Base-by-base conservation (phyloP, 2,329 filamentous ascomycete genomes). In the Claviceps spartinae region DNA sequence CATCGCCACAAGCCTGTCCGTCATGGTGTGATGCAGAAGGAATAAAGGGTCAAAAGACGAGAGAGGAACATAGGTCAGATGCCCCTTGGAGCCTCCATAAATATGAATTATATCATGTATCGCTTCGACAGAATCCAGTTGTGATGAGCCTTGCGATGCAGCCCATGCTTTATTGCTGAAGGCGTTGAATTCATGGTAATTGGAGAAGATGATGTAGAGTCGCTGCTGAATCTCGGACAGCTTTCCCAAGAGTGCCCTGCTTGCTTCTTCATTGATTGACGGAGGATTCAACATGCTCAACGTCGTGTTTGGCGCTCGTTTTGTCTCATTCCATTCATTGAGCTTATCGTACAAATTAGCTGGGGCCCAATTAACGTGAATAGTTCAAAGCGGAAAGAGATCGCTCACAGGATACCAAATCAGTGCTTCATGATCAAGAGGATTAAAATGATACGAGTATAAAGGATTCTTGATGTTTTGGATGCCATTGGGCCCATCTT, bases 1-100 rank as follows among this genome's bases (percentile, higher is more conserved):
- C 55, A 94, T 76, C 36, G 86, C 79, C 56, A 88, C 79, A 30
- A 86, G 66, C 2, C 88, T 79, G 61, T 94, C 88, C 7, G 88
- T 77, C 65, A 86, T 89, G 56, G 74, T 71, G 60, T 91, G 87
- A 60, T 91, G 86, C 8, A 91, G 68, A 67, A 84, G 86, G 66
- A 91, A 90, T 13, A 87, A 69, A 0, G 87, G 87, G 61, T 94
- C 88, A 62, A 88, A 94, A 0, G 84, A 78, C 1, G 86, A 85
- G 58, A 85, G 84, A 18, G 81, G 79, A 36, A 82, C 79, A 64
- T 79, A 85, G 43, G 76, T 79, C 78, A 86, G 85, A 59, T 88
- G 84, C 1, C 85, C 83, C 38, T 74, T 73, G 54, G 67, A 72
- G 36, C 77, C 85, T 3, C 76, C 72, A 48, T 76, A 71, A 36